Evolutionary conservation across 2,329 filamentous ascomycete species (phyloP).

Genomic region (Aspergillus japonicus): DNA sequence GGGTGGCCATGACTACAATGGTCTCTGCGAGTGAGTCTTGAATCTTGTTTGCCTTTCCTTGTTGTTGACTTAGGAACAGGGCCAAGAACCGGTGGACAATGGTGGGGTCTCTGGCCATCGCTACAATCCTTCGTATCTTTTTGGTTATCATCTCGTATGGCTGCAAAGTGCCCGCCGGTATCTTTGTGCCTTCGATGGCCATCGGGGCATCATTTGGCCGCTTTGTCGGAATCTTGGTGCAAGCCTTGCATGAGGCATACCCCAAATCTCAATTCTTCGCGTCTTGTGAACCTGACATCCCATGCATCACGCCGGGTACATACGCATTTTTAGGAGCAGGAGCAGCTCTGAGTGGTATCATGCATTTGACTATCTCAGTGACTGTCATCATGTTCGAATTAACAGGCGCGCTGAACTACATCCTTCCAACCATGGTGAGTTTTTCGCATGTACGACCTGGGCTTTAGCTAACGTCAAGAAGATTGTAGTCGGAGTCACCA

Average conservation of each 20-base stretch:
- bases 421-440: slow-evolving; percentile 84
- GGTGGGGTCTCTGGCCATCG: slow-evolving; percentile 72
- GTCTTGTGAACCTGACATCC: slow-evolving; percentile 82
- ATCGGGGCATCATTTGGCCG: slow-evolving; percentile 92
- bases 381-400: slow-evolving; percentile 99
- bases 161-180: slow-evolving; percentile 95
- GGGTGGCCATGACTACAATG: slow-evolving; percentile 81
- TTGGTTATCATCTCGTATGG: slow-evolving; percentile 95
- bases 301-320: slow-evolving; percentile 95
- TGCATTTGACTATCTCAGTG: slow-evolving; percentile 95
- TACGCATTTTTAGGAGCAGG: slow-evolving; percentile 94
- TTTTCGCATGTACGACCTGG: neutral
- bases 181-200: slow-evolving; percentile 98
- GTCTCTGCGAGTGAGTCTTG: slow-evolving; percentile 70
- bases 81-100: slow-evolving; percentile 71
- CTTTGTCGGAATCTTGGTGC: slow-evolving; percentile 90
- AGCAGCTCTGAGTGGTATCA: slow-evolving; percentile 89
- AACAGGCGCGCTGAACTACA: slow-evolving; percentile 95
- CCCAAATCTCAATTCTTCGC: slow-evolving; percentile 83
- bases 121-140: slow-evolving; percentile 76
- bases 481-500: slow-evolving; percentile 95
- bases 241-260: slow-evolving; percentile 80
- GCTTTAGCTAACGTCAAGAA: slow-evolving; percentile 24
- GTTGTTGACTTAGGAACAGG: slow-evolving; percentile 27
- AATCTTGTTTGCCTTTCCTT: neutral